Base-by-base conservation (phyloP, 1,139 yeast species). In the Geotrichum histeridarum region DNA sequence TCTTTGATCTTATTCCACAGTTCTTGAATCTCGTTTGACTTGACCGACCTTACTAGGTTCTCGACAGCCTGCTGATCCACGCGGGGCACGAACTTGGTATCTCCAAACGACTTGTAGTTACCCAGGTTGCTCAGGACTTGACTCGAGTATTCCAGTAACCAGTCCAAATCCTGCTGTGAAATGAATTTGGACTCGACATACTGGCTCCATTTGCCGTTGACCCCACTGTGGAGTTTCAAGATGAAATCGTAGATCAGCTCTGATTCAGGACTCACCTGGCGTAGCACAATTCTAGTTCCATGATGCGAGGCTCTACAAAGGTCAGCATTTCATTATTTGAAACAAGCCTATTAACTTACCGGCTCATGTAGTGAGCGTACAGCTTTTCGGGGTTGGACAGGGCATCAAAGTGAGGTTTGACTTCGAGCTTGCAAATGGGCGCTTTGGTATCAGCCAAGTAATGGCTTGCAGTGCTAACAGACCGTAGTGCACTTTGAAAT, bases 41-140 rank as follows among this genome's bases (percentile, higher is more conserved):
- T 32, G 15, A 50, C 55, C 7, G 35, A n/a, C n/a, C 18, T 11
- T 11, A 17, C 37, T 11, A 53, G 36, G 2, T 33, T 36, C 18
- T 66, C 63, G 15, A 82, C 71, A 4, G 75, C 75, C 1, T 70
- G 77, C 37, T 61, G 63, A 0, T 75, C 52, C 44, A 87, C 66
- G 46, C 80, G 73, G 36, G 96, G 96, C 60, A 89, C 76, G 66
- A 88, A 88, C 70, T 89, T 89, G 61, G 80, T 81, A 70, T 89
- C 96, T 58, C 96, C 96, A 71, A 89, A 89, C 1, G 94, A 84
- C 72, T 87, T 88, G 76, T 81, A 89, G 69, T 89, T 89, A 59
- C 96, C 96, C 66, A 85, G 76, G 69, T 89, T 89, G 51, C 84
- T 76, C 64, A 89, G 73, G 66, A 89, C 84, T 70, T 86, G 95